A percentile compares a stretch with the other conserved stretches of the same genome.
Evolutionary conservation across 768 basidiomycete species (phyloP).

Genomic region (Lactarius indigo): DNA sequence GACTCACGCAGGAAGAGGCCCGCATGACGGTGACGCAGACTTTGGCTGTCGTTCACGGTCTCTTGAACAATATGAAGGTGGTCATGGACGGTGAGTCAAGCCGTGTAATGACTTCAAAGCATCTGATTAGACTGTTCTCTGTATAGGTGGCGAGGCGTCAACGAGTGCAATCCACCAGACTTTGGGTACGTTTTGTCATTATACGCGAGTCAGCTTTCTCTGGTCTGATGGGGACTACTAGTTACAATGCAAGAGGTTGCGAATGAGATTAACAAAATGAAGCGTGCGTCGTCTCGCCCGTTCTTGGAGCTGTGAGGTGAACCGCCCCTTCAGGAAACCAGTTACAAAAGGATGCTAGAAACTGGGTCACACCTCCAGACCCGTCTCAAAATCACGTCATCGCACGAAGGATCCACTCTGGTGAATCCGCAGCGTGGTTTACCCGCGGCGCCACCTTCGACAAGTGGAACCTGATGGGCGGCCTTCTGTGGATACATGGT

Average conservation of each 20-base stretch:
- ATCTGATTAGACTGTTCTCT: no score
- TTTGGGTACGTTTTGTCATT: background rate
- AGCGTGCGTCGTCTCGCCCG: background rate
- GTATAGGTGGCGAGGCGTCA: no score
- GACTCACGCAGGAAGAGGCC: slow-evolving; percentile 12
- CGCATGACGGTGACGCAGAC: slow-evolving; percentile 8
- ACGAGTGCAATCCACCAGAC: background rate
- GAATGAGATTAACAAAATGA: slow-evolving; percentile 1
- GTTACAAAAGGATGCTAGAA: background rate
- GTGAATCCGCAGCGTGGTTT: slow-evolving; percentile 3
- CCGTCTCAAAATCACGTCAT: background rate
- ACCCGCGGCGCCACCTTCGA: background rate
- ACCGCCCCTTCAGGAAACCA: background rate
- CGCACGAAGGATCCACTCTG: background rate
- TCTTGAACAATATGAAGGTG: no score
- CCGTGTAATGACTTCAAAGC: no score
- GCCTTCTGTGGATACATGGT: slow-evolving; percentile 11
- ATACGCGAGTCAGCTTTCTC: background rate
- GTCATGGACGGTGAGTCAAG: no score
- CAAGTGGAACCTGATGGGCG: background rate
- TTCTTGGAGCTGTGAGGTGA: background rate
- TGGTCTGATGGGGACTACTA: background rate
- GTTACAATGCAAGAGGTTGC: slow-evolving; percentile 2
- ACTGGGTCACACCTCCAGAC: background rate
- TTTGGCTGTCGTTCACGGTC: slow-evolving; percentile 1